A percentile compares a stretch with the other conserved stretches of the same genome.
These are phyloP conservation scores for Beauveria sp. DNA, from an alignment of 2,329 filamentous ascomycete genomes.

Conservation along the genomic window DNA sequence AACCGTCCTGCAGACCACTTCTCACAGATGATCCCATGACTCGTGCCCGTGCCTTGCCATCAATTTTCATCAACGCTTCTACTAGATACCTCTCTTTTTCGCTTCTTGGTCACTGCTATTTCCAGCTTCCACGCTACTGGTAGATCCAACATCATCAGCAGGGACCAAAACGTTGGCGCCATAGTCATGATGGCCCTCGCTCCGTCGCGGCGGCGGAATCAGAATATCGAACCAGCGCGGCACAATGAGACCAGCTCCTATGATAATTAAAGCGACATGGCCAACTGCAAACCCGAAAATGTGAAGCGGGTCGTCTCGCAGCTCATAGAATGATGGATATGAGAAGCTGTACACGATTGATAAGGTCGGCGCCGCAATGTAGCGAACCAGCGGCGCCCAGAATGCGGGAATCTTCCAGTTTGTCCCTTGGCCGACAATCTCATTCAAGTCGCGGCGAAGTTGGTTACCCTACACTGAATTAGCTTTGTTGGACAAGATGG, in stretches of 20 bases:
- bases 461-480: slow-evolving; percentile 40
- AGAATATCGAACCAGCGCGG: slow-evolving; percentile 48
- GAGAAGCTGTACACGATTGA: slow-evolving; percentile 45
- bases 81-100: neutral
- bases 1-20: neutral
- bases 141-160: slow-evolving; percentile 2
- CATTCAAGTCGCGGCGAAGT: slow-evolving; percentile 46
- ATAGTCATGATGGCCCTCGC: slow-evolving; percentile 34
- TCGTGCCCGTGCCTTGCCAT: neutral
- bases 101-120: neutral
- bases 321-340: slow-evolving; percentile 40
- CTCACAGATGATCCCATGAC: neutral
- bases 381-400: slow-evolving; percentile 43
- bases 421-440: slow-evolving; percentile 42
- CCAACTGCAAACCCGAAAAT: slow-evolving; percentile 42
- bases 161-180: slow-evolving; percentile 14
- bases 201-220: slow-evolving; percentile 37
- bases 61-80: neutral
- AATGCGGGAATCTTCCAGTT: slow-evolving; percentile 50
- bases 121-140: slow-evolving; percentile 1
- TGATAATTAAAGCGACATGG: slow-evolving; percentile 37
- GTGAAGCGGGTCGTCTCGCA: slow-evolving; percentile 42
- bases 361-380: slow-evolving; percentile 40
- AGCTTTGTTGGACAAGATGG: neutral
- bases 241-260: slow-evolving; percentile 40